Percentiles rank a stretch among this genome's conserved stretches.
These are phyloP conservation scores for Peltaster fructicola DNA, from an alignment of 2,329 filamentous ascomycete genomes.

Conservation along the genomic window DNA sequence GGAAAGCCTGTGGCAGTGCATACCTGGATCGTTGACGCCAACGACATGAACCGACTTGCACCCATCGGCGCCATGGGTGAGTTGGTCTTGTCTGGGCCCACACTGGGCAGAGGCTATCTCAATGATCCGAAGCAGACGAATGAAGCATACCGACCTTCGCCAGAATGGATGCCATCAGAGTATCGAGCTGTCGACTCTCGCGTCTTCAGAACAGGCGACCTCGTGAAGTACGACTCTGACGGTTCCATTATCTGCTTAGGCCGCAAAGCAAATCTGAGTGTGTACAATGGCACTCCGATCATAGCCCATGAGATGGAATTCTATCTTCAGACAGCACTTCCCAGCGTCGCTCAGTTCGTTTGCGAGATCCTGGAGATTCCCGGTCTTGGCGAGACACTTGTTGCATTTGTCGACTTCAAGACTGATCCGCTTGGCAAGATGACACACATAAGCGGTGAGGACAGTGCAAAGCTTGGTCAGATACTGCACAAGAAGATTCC, in stretches of 20 bases:
- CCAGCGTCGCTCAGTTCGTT: slow-evolving; percentile 2
- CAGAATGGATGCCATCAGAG: slow-evolving; percentile 8
- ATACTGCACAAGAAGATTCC: too few species aligned
- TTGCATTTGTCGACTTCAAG: slow-evolving; percentile 6
- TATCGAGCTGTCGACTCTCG: slow-evolving; percentile 23
- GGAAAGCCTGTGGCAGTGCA: slow-evolving; percentile 7
- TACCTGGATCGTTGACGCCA: slow-evolving; percentile 17
- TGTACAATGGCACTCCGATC: too few species aligned
- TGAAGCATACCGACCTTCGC: slow-evolving; percentile 16
- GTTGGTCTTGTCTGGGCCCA: slow-evolving; percentile 28
- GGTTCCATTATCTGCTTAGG: slow-evolving; percentile 40
- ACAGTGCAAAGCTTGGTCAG: too few species aligned
- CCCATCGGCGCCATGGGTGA: slow-evolving; percentile 31
- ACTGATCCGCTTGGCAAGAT: too few species aligned
- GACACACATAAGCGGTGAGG: too few species aligned
- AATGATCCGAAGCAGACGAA: slow-evolving; percentile 14
- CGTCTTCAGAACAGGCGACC: slow-evolving; percentile 43
- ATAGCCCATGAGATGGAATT: slow-evolving; percentile 33
- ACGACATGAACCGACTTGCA: slow-evolving; percentile 14
- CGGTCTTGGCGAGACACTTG: slow-evolving; percentile 5
- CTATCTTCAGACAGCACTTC: slow-evolving; percentile 6
- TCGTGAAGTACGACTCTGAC: slow-evolving; percentile 37
- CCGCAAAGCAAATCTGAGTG: slow-evolving; percentile 40
- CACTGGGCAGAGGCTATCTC: slow-evolving; percentile 28
- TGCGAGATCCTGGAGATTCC: slow-evolving; percentile 3